These are phyloP conservation scores for Myrica gale DNA, from an alignment of 306 rosid species.

Conservation along the genomic window DNA sequence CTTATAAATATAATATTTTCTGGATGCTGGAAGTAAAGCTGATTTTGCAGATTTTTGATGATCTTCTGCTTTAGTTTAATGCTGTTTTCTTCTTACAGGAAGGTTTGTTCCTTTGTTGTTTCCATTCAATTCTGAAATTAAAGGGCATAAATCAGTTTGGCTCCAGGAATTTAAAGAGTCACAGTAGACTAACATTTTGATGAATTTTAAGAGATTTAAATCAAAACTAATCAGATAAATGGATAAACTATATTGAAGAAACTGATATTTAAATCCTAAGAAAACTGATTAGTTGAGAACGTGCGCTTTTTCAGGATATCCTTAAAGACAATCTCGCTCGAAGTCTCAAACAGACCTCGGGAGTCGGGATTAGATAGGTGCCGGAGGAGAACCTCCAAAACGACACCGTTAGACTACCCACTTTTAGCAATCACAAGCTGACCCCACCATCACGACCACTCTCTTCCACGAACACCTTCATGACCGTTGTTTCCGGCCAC, in stretches of 20 bases:
- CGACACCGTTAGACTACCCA: not conserved
- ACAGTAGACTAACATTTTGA: no score
- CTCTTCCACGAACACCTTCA: not conserved
- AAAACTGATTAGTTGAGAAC: no score
- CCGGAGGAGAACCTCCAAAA: not conserved
- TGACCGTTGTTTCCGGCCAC: slow-evolving; percentile 1
- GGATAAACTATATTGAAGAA: no score
- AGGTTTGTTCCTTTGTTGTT: not conserved
- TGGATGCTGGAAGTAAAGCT: slow-evolving; percentile 35
- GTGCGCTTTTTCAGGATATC: no score
- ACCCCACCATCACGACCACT: not conserved
- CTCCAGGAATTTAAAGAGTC: no score
- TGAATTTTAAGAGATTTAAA: no score
- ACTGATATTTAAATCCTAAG: no score
- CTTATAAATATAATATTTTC: slow-evolving; percentile 34
- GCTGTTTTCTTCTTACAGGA: not conserved
- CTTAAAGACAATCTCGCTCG: no score
- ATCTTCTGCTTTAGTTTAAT: not conserved
- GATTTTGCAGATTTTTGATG: slow-evolving; percentile 18
- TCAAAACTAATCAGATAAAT: no score
- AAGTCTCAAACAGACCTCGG: no score
- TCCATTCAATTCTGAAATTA: not conserved
- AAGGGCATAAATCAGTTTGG: not conserved
- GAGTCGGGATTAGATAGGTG: no score
- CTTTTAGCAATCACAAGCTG: not conserved